phyloP scores from a whole-genome alignment of 768 basidiomycete species.

The Tricholoma matsutake region DNA sequence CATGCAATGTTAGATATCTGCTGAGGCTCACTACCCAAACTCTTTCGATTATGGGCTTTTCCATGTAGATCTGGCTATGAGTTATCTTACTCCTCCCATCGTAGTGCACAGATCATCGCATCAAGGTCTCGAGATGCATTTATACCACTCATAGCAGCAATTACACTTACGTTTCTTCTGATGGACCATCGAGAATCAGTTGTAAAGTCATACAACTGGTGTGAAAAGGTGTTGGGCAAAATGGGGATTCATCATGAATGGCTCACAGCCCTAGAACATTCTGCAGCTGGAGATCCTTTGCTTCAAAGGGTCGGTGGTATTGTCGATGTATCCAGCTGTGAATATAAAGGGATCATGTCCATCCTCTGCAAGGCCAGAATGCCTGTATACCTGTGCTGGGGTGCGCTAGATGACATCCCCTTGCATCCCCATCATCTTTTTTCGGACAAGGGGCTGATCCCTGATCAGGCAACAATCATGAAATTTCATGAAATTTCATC shows the following conservation, averaged over 20 bases:
- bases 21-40: neutral
- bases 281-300: neutral
- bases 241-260: neutral
- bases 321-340: neutral
- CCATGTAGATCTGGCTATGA: conserved; percentile 5
- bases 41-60: conserved; percentile 7
- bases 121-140: conserved; percentile 8
- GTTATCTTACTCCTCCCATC: neutral
- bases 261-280: neutral
- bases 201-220: neutral
- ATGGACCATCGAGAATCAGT: neutral
- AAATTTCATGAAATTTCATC: too few relatives aligned
- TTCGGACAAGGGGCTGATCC: too few relatives aligned
- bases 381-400: neutral
- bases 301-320: neutral
- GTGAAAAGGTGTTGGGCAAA: neutral
- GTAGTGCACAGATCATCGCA: neutral
- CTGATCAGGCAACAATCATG: too few relatives aligned
- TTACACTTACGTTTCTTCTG: neutral
- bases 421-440: too few relatives aligned
- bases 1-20: neutral
- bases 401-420: too few relatives aligned
- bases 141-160: conserved; percentile 9
- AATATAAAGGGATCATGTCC: neutral
- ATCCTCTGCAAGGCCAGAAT: neutral